Base-by-base conservation (phyloP, 192 early-diverging fungal genomes). In the Cladochytrium replicatum region DNA sequence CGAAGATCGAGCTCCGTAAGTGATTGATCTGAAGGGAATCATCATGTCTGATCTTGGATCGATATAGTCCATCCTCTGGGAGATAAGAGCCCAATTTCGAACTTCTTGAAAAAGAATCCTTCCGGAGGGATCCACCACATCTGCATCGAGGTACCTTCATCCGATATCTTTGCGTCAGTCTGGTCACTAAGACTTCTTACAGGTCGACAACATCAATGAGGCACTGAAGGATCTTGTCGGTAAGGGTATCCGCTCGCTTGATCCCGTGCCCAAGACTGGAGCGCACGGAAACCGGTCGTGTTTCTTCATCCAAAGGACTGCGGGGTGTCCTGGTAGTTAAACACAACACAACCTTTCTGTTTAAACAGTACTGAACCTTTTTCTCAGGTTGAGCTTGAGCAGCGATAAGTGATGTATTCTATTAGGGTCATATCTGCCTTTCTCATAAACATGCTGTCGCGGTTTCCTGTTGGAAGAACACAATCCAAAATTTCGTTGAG, bases 251-350 rank as follows among this genome's bases (percentile, higher is more conserved):
- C 68, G 84, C 34, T 55, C 76, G 32, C 65, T 89, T 21, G 79
- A 69, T 52, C 71, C 71, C 13, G 67, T 80, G 60, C 87, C 85
- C 43, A 86, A 86, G 63, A 86, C 85, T 48, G 87, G 87, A 15
- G 87, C 87, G 0, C 85, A 86, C 50, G 79, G 77, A 2, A 80
- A 82, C 87, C 84, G 1, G 85, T 86, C 17, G 75, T 87, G 17
- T 87, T 87, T 37, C 57, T 89, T 56, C 85, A 87, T 46, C 88
- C 88, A 43, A 86, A 85, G 58, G 82, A 86, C 58, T 88, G 83
- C 32, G 80, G 84, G 87, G 87, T 4, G 83, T 86, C 5, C 69
- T 89, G 58, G 83, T 87, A n/a, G n/a, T n/a, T n/a, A n/a, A n/a
- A n/a, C n/a, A n/a, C n/a, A n/a, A n/a, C n/a, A n/a, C n/a, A n/a